phyloP scores from a whole-genome alignment of 2,329 filamentous ascomycete genomes.

The Rhynchosporium graminicola region DNA sequence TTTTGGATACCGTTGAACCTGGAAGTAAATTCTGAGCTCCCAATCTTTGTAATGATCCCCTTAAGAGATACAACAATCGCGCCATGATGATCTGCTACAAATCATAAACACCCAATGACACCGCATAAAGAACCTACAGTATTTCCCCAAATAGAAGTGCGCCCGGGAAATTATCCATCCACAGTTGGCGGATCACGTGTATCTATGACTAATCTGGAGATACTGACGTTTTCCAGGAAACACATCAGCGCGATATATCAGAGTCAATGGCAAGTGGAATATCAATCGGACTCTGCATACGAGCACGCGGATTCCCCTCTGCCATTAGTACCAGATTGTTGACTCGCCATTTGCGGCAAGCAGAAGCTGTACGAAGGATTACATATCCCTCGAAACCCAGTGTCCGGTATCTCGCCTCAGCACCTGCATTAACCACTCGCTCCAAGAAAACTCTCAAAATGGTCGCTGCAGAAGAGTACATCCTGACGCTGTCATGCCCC shows the following conservation, averaged over 20 bases:
- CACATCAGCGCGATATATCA: background rate
- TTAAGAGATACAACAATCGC: too few relatives aligned
- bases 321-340: background rate
- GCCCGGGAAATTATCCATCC: background rate
- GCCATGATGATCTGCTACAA: too few relatives aligned
- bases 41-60: too few relatives aligned
- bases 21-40: too few relatives aligned
- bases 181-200: slow-evolving; percentile 9
- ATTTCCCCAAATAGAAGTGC: too few relatives aligned
- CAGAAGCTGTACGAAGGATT: slow-evolving; percentile 2
- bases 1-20: too few relatives aligned
- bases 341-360: background rate
- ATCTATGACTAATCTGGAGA: background rate
- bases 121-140: too few relatives aligned
- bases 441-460: slow-evolving; percentile 25
- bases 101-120: too few relatives aligned
- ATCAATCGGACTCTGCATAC: slow-evolving; percentile 13
- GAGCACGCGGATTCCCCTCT: slow-evolving; percentile 6
- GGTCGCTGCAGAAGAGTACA: slow-evolving; percentile 53
- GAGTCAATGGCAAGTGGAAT: slow-evolving; percentile 15
- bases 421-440: slow-evolving; percentile 11
- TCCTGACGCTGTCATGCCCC: slow-evolving; percentile 80
- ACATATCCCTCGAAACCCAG: background rate
- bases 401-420: slow-evolving; percentile 8
- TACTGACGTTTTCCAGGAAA: background rate